Evolutionary conservation across 805 yeast species (phyloP), one percentile per base, ranked within the genome.

Genomic region (Blastobotrys robertii): DNA sequence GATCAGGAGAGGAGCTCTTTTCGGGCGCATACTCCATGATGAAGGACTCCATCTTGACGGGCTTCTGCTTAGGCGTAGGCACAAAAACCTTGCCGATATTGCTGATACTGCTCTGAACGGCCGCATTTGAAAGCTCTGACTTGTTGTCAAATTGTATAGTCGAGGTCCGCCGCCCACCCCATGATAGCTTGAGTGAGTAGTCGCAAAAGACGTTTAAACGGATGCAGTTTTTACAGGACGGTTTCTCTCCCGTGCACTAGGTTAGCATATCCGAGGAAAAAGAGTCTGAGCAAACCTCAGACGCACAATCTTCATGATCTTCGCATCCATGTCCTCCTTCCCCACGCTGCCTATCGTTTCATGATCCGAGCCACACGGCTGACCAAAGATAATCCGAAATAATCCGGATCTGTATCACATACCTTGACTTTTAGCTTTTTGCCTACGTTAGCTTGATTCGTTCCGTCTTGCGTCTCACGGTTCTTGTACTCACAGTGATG

Each of bases 191-290:
- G 8, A 82, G 52, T 3, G 79, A 65, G 50, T 82, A 83, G 53
- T 81, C 87, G 59, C 92, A 82, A 1, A 51, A 46, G 8, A 52
- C 43, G 1, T 62, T 59, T 2, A 69, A 59, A 47, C 72, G 76
- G 1, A 54, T 34, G 55, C 94, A 83, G 44, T 72, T 67, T 0
- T 70, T 52, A 52, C 94, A 83, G 0, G 53, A 46, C 0, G 92
- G 92, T 53, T 77, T 79, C 13, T 42, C 48, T 56, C 82, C 90
- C 51, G 79, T 81, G 54, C 94, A 83, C 58, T 83, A 79, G 33
- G 25, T 72, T 30, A 19, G 25, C 11, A 8, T 13, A 11, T 4
- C 25, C 25, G n/a, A n/a, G n/a, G n/a, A n/a, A n/a, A n/a, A n/a
- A n/a, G n/a, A n/a, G n/a, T n/a, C n/a, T n/a, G n/a, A n/a, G n/a